A percentile compares a stretch with the other conserved stretches of the same genome.
phyloP scores from a whole-genome alignment of 1,284 basidiomycete species.

The Phenoliferia sp. region DNA sequence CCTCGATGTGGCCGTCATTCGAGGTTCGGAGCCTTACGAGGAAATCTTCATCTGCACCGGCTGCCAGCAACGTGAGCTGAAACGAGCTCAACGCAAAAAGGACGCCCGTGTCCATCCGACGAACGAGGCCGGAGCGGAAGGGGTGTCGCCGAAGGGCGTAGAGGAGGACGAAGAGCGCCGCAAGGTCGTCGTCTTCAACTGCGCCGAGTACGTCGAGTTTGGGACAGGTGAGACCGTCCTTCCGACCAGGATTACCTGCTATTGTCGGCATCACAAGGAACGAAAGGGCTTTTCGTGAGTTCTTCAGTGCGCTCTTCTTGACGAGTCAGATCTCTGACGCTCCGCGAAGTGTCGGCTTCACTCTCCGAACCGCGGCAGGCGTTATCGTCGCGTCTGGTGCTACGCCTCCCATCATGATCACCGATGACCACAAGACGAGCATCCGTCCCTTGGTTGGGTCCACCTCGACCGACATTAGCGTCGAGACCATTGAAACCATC shows the following conservation, averaged over 20 bases:
- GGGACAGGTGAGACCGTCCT: conserved; percentile 79
- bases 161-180: conserved; percentile 45
- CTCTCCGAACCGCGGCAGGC: conserved; percentile 74
- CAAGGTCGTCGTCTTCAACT: conserved; percentile 93
- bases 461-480: background rate
- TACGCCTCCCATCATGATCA: conserved; percentile 95
- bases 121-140: background rate
- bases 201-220: conserved; percentile 84
- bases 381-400: conserved; percentile 75
- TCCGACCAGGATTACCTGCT: conserved; percentile 95
- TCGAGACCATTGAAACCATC: background rate
- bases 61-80: conserved; percentile 34
- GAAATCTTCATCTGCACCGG: conserved; percentile 34
- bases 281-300: conserved; percentile 77
- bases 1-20: conserved; percentile 35
- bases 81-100: conserved; percentile 78
- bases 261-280: conserved; percentile 97
- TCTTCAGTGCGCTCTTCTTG: background rate
- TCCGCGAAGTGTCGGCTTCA: conserved; percentile 65
- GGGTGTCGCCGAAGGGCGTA: background rate
- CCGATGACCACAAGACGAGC: conserved; percentile 90
- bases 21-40: conserved; percentile 27
- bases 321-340: background rate
- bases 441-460: conserved; percentile 4
- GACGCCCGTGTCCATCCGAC: conserved; percentile 50